A percentile compares a stretch with the other conserved stretches of the same genome.
Evolutionary conservation across 208 protist species (phyloP).

Genomic region (Acanthamoeba lenticulata): DNA sequence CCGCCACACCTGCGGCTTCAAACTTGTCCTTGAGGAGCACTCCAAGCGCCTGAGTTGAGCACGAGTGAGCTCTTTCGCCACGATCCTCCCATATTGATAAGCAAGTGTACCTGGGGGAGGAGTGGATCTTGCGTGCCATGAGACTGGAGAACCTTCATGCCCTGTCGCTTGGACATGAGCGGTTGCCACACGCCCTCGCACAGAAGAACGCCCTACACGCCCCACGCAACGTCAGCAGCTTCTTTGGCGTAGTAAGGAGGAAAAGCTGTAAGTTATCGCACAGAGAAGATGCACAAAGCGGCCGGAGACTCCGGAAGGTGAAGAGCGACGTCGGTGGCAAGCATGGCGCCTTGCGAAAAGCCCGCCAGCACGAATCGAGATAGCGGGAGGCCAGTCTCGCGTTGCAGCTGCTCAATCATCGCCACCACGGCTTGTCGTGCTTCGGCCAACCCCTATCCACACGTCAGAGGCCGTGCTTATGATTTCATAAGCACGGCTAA

Average conservation of each 20-base stretch:
- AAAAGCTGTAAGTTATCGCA: neutral
- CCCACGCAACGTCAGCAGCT: neutral
- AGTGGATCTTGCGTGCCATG: constrained; percentile 14
- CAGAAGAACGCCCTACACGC: neutral
- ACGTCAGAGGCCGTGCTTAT: too few species aligned
- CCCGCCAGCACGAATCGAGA: neutral
- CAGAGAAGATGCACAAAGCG: neutral
- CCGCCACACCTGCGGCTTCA: neutral
- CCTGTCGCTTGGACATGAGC: neutral
- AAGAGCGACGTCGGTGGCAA: neutral
- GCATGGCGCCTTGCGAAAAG: neutral
- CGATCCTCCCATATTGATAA: too few species aligned
- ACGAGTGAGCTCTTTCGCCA: too few species aligned
- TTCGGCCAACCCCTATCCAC: neutral
- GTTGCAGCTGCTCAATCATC: neutral
- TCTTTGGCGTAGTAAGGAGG: neutral
- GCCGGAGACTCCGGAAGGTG: neutral
- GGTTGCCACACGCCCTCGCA: neutral
- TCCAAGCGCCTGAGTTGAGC: neutral
- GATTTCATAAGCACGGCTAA: too few species aligned
- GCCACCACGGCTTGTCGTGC: neutral
- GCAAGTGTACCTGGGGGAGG: too few species aligned
- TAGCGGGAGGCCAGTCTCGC: neutral
- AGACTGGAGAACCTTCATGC: constrained; percentile 7
- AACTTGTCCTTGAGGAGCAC: neutral